A percentile compares a stretch with the other conserved stretches of the same genome.
Evolutionary conservation across 78 protist species (phyloP).

Genomic region (slime mould (Dictyostelium discoideum)): DNA sequence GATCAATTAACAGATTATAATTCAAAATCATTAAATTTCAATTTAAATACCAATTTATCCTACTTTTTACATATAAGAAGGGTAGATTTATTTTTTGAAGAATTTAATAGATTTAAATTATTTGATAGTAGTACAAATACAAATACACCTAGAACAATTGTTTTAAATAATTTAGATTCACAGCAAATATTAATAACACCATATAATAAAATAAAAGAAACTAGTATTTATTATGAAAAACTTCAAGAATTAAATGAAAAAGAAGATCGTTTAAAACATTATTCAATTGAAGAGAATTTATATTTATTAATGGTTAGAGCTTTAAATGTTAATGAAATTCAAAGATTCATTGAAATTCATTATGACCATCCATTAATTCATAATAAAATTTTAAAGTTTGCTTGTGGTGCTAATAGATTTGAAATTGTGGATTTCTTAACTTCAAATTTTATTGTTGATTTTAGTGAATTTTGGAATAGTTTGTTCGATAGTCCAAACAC

Average conservation of each 20-base stretch:
- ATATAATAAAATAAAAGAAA: not conserved
- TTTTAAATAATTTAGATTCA: not conserved
- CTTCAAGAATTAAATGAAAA: not conserved
- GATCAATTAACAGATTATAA: not conserved
- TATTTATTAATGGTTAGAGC: not conserved
- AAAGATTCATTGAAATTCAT: not conserved
- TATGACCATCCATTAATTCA: not conserved
- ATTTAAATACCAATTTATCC: not conserved
- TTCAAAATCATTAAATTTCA: not conserved
- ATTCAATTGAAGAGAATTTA: not conserved
- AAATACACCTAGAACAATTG: not conserved
- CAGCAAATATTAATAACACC: not conserved
- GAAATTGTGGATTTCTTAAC: not conserved
- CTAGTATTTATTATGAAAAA: not conserved
- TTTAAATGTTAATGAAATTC: not conserved
- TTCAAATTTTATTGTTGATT: not conserved
- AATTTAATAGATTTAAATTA: not conserved
- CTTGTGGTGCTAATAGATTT: not conserved
- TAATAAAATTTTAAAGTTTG: not conserved
- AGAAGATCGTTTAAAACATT: not conserved
- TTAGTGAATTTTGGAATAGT: not conserved
- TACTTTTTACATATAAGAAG: not conserved
- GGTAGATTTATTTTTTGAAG: not conserved
- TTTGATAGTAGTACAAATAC: not conserved
- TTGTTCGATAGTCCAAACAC: not conserved